Evolutionary conservation across 164 flowering plant genomes (phyloP), one percentile per base, ranked within the genome.

Genomic region (Kalanchoe fedtschenkoi): DNA sequence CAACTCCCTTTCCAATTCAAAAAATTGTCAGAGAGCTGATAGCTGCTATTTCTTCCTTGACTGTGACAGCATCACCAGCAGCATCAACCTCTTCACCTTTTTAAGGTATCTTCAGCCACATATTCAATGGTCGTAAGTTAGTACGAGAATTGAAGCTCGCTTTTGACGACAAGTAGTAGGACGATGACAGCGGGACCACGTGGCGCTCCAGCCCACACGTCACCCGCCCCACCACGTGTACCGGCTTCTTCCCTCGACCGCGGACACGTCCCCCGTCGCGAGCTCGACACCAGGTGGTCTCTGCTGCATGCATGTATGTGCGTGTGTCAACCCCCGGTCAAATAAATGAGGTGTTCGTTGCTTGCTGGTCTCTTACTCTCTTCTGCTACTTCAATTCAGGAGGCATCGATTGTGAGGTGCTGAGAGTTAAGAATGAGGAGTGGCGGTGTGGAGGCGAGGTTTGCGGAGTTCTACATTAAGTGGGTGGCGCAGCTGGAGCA

Each of bases 201-300:
- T 47, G 54, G 22, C 54, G 24, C 29, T 47, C 8, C 14, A 47
- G 54, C 54, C 54, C 22, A 22, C 54, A 22, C n/a, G n/a, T 22
- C 51, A 44, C 51, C 51, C n/a, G n/a, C 19, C 51, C 51, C 54
- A 47, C 54, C 54, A 22, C 54, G 54, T 47, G 54, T 22, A 22
- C 54, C 24, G 10, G 10, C 29, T 22, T 47, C 5, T 47, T 47
- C 54, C 9, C 54, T 47, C 29, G 8, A 21, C 29, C 24, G 29
- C 29, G 11, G 54, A 47, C 54, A 47, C 54, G 54, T 47, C 54
- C 26, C 54, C 1, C 8, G 11, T 11, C 24, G 28, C 28, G 11
- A 37, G 39, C 5, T 6, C 54, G 8, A 47, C 54, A 19, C 54
- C 28, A 47, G 54, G 54, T 47, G 54, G 54, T 47, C 21, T 47